Conservation (phyloP, 139 green algal genomes). For the Nannochloris sp. region DNA sequence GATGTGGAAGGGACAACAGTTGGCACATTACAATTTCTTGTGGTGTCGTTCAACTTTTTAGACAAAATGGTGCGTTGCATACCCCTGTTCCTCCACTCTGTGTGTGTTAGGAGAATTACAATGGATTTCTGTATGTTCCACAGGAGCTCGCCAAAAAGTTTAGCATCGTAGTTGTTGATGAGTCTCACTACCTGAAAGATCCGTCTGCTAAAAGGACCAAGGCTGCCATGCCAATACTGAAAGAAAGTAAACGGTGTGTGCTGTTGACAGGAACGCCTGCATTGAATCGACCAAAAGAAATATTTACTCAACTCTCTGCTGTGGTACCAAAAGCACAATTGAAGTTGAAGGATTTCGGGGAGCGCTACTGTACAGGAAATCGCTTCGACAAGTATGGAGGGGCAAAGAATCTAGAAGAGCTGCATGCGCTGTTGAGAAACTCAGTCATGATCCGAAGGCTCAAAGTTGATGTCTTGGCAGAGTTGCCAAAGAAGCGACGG, state of each 20-base stretch:
- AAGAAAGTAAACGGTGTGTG: constrained; percentile 41
- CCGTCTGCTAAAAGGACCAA: constrained; percentile 46
- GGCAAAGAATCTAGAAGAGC: constrained; percentile 64
- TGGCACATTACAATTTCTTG: constrained; percentile 28
- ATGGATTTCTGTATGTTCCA: constrained; percentile 6
- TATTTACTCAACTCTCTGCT: constrained; percentile 55
- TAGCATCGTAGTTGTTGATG: constrained; percentile 46
- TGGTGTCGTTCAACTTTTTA: constrained; percentile 86
- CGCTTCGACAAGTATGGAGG: constrained; percentile 40
- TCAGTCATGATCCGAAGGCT: constrained; percentile 81
- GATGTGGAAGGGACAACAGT: constrained; percentile 5
- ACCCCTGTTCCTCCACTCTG: neutral
- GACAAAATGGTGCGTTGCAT: constrained; percentile 43
- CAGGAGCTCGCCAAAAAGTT: constrained; percentile 10
- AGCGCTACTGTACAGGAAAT: constrained; percentile 52
- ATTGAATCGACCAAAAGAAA: constrained; percentile 57
- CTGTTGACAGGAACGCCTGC: constrained; percentile 74
- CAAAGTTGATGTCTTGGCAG: constrained; percentile 84
- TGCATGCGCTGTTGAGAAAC: constrained; percentile 61
- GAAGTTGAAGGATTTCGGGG: constrained; percentile 60
- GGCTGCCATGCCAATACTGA: constrained; percentile 47
- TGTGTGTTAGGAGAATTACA: neutral
- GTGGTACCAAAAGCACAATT: constrained; percentile 53
- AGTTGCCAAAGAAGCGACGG: constrained; percentile 82
- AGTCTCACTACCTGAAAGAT: constrained; percentile 61